phyloP scores from a whole-genome alignment of 371 early-diverging fungal species.

The Thermomucor indicae-seudaticae region DNA sequence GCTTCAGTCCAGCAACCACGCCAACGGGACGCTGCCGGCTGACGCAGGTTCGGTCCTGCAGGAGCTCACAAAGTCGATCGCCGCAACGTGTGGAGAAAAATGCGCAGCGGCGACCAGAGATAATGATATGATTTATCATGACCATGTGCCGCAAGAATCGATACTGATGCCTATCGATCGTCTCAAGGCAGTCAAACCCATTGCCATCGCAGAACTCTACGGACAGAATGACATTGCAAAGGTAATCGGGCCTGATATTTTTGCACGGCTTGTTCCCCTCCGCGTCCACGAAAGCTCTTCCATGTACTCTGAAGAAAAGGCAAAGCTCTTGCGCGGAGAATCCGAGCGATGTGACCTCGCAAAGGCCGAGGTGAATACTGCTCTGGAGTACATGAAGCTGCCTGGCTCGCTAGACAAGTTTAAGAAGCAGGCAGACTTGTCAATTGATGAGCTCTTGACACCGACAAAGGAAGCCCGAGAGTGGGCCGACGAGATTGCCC shows the following conservation, averaged over 20 bases:
- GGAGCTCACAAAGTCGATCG: constrained; percentile 60
- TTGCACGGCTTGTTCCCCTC: constrained; percentile 83
- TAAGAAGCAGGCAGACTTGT: constrained; percentile 36
- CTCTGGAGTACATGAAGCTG: constrained; percentile 83
- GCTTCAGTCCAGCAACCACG: constrained; percentile 39
- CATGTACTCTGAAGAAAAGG: constrained; percentile 94
- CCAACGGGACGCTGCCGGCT: constrained; percentile 28
- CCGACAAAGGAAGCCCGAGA: constrained; percentile 57
- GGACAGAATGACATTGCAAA: constrained; percentile 64
- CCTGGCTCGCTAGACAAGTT: constrained; percentile 75
- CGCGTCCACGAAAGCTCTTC: constrained; percentile 89
- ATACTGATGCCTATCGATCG: constrained; percentile 81
- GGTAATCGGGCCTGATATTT: constrained; percentile 83
- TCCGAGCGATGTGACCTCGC: constrained; percentile 75
- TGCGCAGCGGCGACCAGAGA: constrained; percentile 65
- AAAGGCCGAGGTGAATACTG: constrained; percentile 82
- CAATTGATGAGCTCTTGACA: constrained; percentile 42
- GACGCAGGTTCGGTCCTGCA: constrained; percentile 59
- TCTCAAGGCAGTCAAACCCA: constrained; percentile 68
- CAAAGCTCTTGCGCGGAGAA: constrained; percentile 79
- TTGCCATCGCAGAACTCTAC: constrained; percentile 74
- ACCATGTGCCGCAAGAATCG: constrained; percentile 75
- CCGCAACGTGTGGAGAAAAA: constrained; percentile 60
- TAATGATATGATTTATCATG: constrained; percentile 96
- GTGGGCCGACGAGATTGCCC: constrained; percentile 59